These are phyloP conservation scores for Paraconiothyrium sp. DNA, from an alignment of 2,329 filamentous ascomycete species.

Conservation along the genomic window DNA sequence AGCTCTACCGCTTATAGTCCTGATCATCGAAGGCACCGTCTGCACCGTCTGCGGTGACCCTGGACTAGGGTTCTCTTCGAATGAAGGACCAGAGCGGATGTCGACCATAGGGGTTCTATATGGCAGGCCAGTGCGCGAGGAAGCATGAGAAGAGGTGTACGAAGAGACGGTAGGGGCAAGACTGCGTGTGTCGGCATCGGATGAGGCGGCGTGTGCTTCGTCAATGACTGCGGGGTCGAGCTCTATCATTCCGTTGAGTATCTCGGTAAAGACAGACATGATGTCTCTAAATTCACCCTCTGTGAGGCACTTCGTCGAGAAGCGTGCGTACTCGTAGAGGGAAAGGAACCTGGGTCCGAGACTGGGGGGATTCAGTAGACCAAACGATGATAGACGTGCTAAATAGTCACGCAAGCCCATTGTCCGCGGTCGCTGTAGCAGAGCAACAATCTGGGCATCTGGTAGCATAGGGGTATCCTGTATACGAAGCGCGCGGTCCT, in stretches of 20 bases:
- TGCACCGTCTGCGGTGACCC: conserved; percentile 41
- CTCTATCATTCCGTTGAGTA: conserved; percentile 78
- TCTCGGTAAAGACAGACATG: conserved; percentile 84
- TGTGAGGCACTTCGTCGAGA: conserved; percentile 74
- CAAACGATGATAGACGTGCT: conserved; percentile 72
- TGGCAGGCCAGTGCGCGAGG: conserved; percentile 35
- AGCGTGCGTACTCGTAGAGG: conserved; percentile 85
- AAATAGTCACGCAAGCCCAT: conserved; percentile 86
- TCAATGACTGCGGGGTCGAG: conserved; percentile 66
- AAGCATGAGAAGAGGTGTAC: conserved; percentile 31
- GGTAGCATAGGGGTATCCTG: conserved; percentile 54
- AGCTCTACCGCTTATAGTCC: conserved; percentile 31
- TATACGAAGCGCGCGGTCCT: conserved; percentile 31
- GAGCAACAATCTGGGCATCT: conserved; percentile 72
- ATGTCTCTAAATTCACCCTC: conserved; percentile 77
- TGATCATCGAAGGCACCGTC: conserved; percentile 40
- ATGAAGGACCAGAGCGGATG: conserved; percentile 32
- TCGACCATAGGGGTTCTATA: conserved; percentile 42
- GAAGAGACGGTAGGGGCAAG: conserved; percentile 42
- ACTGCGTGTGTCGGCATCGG: conserved; percentile 42
- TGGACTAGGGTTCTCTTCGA: conserved; percentile 26
- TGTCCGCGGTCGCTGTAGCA: conserved; percentile 74
- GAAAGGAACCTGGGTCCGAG: conserved; percentile 70
- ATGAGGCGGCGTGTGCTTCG: conserved; percentile 44
- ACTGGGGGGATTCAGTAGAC: conserved; percentile 66